Base-by-base conservation (phyloP, 2,329 filamentous ascomycete species). In the Cercospora zeae-maydis region DNA sequence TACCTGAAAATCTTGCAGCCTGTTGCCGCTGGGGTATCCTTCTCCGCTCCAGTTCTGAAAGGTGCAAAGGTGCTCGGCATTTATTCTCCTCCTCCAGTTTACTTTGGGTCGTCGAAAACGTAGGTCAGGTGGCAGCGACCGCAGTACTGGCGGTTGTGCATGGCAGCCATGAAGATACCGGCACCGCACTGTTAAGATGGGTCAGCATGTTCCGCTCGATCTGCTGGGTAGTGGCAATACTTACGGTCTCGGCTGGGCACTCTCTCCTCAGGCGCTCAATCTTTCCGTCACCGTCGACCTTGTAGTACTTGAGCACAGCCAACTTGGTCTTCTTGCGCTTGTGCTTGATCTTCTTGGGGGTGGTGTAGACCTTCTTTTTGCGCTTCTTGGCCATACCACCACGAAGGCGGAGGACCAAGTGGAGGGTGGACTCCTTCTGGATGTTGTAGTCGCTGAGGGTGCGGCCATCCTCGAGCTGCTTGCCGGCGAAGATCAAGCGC, bases 271-370 rank as follows among this genome's bases (percentile, higher is more conserved):
- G 89, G 79, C 95, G 95, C 90, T 99, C 95, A 77, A 99, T 98
- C 90, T 98, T 98, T 83, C 96, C 95, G 78, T 99, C 95, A 76
- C 91, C 92, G 82, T 98, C 95, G 76, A 99, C 95, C 91, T 99
- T 99, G 91, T 99, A 99, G 91, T 99, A 99, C 90, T 99, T 99
- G 82, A 99, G 93, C 75, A 99, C 93, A 78, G 95, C 95, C 82
- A 99, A 86, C 90, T 99, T 99, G 88, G 91, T 96, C 93, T 99
- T 99, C 92, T 98, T 99, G 86, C 92, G 90, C 93, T 99, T 99
- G 90, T 99, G 95, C 95, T 99, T 99, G 90, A 99, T 99, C 92
- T 99, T 99, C 93, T 99, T 99, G 82, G 95, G 95, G 78, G 95
- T 99, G 81, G 92, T 98, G 91, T 99, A 99, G 75, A 99, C 95